These are phyloP conservation scores for Mycena indigotica DNA, from an alignment of 768 basidiomycete species.

Conservation along the genomic window DNA sequence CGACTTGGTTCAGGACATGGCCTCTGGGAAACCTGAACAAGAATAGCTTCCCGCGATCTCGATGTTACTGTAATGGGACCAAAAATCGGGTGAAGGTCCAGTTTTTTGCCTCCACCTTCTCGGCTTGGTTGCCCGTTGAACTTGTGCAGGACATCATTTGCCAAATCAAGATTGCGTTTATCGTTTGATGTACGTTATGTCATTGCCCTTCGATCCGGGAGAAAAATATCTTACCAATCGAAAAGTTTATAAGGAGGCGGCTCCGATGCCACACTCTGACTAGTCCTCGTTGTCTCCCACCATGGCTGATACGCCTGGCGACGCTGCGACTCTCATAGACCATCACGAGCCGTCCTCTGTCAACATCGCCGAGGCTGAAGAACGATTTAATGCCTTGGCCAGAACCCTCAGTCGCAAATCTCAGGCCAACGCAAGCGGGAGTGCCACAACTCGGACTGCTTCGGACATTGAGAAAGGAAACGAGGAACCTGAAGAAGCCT, in stretches of 20 bases:
- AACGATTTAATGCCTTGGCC: slow-evolving; percentile 57
- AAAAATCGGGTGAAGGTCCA: no score
- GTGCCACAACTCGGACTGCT: slow-evolving; percentile 37
- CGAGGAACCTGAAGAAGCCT: slow-evolving; percentile 37
- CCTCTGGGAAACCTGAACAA: no score
- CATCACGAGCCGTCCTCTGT: slow-evolving; percentile 36
- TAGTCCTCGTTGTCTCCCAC: slow-evolving; percentile 5
- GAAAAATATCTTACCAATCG: slow-evolving; percentile 8
- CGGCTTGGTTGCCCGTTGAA: background rate
- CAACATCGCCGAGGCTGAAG: slow-evolving; percentile 53
- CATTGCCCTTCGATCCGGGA: background rate
- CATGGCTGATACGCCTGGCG: slow-evolving; percentile 16
- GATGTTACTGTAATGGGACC: no score
- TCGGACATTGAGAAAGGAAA: slow-evolving; percentile 47
- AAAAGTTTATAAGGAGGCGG: slow-evolving; percentile 1
- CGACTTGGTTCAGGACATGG: no score
- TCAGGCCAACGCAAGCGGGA: slow-evolving; percentile 27
- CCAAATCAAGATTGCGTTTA: background rate
- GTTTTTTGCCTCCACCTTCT: background rate
- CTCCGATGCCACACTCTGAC: background rate
- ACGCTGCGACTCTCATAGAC: slow-evolving; percentile 1
- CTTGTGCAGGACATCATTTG: background rate
- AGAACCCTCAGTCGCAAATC: slow-evolving; percentile 39
- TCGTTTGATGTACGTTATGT: background rate
- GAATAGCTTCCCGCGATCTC: no score